These are phyloP conservation scores for Rhizomucor pusillus DNA, from an alignment of 371 early-diverging fungal genomes.

Conservation along the genomic window DNA sequence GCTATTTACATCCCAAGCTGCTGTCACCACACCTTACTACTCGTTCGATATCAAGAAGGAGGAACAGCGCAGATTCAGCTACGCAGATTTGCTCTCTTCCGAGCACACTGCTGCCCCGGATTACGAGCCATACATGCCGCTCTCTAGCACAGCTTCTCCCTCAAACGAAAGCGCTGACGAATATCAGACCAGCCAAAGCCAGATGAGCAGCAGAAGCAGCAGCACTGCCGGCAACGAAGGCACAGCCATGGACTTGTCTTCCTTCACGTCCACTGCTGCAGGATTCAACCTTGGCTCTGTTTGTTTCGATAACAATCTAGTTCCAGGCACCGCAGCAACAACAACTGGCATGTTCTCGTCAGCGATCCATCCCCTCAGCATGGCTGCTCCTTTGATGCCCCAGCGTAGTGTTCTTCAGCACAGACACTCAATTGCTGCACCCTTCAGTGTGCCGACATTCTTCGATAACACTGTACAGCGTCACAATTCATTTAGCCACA, in stretches of 20 bases:
- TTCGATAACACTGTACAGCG: conserved; percentile 10
- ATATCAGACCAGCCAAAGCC: conserved; percentile 11
- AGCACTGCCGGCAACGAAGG: neutral
- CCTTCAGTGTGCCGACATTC: conserved; percentile 2
- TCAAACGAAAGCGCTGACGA: conserved; percentile 29
- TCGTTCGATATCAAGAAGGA: neutral
- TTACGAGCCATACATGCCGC: conserved; percentile 21
- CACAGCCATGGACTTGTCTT: conserved; percentile 19
- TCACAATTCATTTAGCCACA: conserved; percentile 25
- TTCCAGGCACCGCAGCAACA: conserved; percentile 3
- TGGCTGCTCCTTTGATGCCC: conserved; percentile 4
- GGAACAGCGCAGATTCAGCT: conserved; percentile 35
- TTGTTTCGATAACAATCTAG: neutral
- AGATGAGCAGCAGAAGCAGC: neutral
- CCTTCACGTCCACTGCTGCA: neutral
- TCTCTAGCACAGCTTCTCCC: conserved; percentile 20
- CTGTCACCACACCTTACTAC: too few relatives aligned
- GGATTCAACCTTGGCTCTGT: conserved; percentile 1
- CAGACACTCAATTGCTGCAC: conserved; percentile 23
- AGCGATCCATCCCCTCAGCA: conserved; percentile 6
- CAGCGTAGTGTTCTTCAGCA: conserved; percentile 10
- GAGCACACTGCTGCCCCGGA: conserved; percentile 10
- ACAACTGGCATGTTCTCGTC: conserved; percentile 2
- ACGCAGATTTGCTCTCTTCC: conserved; percentile 38
- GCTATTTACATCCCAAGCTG: neutral